Conservation (phyloP, 2,329 filamentous ascomycete genomes). For the Trichoderma koningii region DNA sequence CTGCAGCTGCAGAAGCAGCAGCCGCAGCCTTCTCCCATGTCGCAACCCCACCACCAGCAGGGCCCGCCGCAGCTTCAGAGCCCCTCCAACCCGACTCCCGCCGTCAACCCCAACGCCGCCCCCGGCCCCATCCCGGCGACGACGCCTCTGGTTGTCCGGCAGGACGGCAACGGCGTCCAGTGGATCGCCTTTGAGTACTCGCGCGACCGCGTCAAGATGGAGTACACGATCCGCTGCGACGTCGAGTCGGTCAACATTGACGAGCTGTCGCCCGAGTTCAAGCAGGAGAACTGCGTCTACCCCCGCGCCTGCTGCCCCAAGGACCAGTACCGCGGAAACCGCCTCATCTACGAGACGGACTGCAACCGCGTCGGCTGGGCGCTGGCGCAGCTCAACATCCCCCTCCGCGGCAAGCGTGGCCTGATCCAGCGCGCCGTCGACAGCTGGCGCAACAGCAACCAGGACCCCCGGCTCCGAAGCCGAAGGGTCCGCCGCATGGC, state of each 20-base stretch:
- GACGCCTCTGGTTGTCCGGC: conserved; percentile 87
- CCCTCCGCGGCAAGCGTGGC: conserved; percentile 87
- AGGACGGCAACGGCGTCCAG: conserved; percentile 95
- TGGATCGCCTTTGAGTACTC: conserved; percentile 99
- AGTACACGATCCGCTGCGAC: conserved; percentile 97
- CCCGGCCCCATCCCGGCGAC: conserved; percentile 96
- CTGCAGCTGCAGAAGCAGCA: conserved; percentile 60
- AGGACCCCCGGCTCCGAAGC: conserved; percentile 88
- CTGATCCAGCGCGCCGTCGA: conserved; percentile 96
- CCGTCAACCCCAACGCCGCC: conserved; percentile 84
- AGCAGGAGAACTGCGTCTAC: conserved; percentile 97
- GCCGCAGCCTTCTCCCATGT: conserved; percentile 48
- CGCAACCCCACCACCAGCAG: conserved; percentile 43
- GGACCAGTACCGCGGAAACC: conserved; percentile 94
- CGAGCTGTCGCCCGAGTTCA: conserved; percentile 82
- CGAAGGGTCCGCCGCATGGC: conserved; percentile 91
- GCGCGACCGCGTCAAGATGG: conserved; percentile 96
- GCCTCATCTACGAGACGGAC: conserved; percentile 94
- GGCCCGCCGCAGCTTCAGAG: conserved; percentile 45
- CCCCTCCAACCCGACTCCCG: conserved; percentile 44
- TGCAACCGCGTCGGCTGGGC: conserved; percentile 99
- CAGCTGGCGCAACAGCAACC: conserved; percentile 98
- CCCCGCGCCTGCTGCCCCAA: conserved; percentile 92
- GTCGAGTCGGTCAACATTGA: conserved; percentile 96
- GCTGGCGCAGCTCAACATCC: conserved; percentile 86